Conservation (phyloP, 2,329 filamentous ascomycete genomes). For the Triangularia verruculosa region DNA sequence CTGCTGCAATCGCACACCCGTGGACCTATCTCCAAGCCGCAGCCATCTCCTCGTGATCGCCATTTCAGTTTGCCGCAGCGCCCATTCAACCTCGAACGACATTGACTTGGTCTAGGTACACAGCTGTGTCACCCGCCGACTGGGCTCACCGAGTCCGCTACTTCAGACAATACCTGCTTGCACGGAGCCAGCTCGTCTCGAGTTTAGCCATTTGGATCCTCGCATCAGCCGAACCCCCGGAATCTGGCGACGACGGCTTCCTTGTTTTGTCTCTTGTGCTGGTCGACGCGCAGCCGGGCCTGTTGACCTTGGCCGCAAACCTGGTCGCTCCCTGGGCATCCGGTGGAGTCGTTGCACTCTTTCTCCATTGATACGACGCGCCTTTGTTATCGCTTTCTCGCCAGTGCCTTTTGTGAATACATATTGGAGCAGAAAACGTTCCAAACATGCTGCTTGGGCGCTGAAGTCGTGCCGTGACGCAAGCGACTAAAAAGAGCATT, state of each 20-base stretch:
- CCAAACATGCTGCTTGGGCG: conserved; percentile 4
- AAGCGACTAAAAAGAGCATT: background rate
- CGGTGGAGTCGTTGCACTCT: background rate
- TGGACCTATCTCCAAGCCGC: background rate
- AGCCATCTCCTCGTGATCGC: background rate
- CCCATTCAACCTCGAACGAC: background rate
- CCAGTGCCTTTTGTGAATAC: background rate
- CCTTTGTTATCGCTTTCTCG: background rate
- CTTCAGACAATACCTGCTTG: background rate
- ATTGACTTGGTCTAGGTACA: background rate
- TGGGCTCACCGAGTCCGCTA: background rate
- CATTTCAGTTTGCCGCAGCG: background rate
- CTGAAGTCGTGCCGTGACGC: background rate
- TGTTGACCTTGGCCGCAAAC: background rate
- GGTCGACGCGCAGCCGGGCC: background rate
- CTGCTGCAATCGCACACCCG: background rate
- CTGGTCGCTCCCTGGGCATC: background rate
- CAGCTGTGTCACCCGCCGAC: background rate
- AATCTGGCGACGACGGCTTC: background rate
- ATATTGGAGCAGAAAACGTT: background rate
- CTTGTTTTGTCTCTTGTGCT: background rate
- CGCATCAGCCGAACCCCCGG: background rate
- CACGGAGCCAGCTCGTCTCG: background rate
- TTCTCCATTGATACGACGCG: conserved; percentile 5
- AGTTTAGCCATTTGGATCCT: background rate